Evolutionary conservation across 2,329 filamentous ascomycete genomes (phyloP).

Genomic region (Macroventuria anomochaeta): DNA sequence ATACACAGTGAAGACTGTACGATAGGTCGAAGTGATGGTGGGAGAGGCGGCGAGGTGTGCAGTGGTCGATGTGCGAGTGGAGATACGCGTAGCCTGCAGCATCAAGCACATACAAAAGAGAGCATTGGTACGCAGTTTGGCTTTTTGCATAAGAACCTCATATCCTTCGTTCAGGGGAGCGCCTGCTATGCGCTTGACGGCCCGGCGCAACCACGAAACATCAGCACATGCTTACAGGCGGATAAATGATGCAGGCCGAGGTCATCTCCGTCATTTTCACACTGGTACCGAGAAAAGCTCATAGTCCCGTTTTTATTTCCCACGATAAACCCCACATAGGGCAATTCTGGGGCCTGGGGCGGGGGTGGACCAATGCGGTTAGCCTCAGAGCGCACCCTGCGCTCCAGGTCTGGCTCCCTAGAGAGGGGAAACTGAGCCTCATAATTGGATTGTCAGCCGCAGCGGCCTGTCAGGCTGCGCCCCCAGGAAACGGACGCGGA

Average conservation of each 20-base stretch:
- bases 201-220: not conserved
- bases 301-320: constrained; percentile 4
- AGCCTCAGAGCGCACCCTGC: constrained; percentile 4
- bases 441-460: constrained; percentile 21
- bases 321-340: constrained; percentile 12
- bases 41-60: constrained; percentile 7
- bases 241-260: constrained; percentile 16
- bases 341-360: constrained; percentile 7
- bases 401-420: constrained; percentile 8
- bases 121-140: constrained; percentile 1
- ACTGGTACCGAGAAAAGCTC: constrained; percentile 13
- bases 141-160: not conserved
- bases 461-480: constrained; percentile 21
- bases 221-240: constrained; percentile 2
- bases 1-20: constrained; percentile 29
- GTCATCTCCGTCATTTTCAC: constrained; percentile 11
- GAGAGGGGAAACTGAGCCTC: constrained; percentile 18
- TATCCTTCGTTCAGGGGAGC: not conserved
- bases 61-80: not conserved
- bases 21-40: constrained; percentile 22
- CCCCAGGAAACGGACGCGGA: constrained; percentile 7
- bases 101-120: constrained; percentile 1
- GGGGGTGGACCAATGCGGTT: constrained; percentile 8
- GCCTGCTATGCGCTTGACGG: not conserved
- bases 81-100: constrained; percentile 3